Percentiles rank a stretch among this genome's conserved stretches.
Conservation (phyloP, 331 rosid genomes). For the Telfairia occidentalis region DNA sequence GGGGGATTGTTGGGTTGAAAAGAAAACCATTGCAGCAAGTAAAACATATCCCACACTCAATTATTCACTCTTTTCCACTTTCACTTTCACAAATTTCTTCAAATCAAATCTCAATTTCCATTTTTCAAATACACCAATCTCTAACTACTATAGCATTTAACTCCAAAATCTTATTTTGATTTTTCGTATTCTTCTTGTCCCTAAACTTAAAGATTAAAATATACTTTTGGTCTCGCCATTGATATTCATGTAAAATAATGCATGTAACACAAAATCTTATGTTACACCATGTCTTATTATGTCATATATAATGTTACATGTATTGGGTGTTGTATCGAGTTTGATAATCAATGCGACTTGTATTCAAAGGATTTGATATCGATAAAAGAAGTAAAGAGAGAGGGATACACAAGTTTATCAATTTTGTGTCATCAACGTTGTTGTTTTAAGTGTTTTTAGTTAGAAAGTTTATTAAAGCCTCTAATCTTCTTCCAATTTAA, state of each 20-base stretch:
- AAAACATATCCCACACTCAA: constrained; percentile 4
- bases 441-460: too few relatives aligned
- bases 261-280: too few relatives aligned
- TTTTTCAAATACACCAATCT: neutral
- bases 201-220: too few relatives aligned
- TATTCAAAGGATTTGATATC: too few relatives aligned
- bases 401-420: neutral
- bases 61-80: neutral
- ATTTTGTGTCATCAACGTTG: too few relatives aligned
- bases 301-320: neutral
- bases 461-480: neutral
- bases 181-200: neutral
- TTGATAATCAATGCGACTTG: too few relatives aligned
- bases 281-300: too few relatives aligned
- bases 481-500: neutral
- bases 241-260: too few relatives aligned
- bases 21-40: neutral
- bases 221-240: neutral
- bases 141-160: too few relatives aligned
- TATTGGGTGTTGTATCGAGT: too few relatives aligned
- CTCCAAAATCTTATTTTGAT: too few relatives aligned
- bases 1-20: neutral
- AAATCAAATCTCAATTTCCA: neutral
- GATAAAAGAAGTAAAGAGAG: too few relatives aligned
- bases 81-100: neutral